Percentiles rank a stretch among this genome's conserved stretches.
These are phyloP conservation scores for Epichloe coenophiala DNA, from an alignment of 2,329 filamentous ascomycete genomes.

Conservation along the genomic window DNA sequence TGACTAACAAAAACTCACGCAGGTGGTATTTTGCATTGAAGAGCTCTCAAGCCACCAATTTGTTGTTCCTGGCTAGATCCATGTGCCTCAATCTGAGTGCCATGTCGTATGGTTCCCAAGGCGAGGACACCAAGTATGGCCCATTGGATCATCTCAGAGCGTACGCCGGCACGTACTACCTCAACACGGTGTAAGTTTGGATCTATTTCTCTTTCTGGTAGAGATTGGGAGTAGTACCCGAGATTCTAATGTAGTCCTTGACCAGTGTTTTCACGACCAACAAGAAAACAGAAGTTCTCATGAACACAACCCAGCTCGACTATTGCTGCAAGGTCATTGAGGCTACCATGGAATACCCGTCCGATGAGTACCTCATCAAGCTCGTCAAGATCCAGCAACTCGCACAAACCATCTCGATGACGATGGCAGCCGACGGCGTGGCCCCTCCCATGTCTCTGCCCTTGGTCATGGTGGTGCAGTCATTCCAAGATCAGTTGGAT, in stretches of 20 bases:
- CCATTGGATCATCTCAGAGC: conserved; percentile 32
- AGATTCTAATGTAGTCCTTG: background rate
- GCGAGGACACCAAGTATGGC: conserved; percentile 13
- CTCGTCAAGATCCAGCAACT: conserved; percentile 35
- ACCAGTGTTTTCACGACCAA: conserved; percentile 29
- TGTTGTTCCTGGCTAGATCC: conserved; percentile 34
- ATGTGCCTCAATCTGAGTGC: conserved; percentile 30
- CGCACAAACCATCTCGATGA: conserved; percentile 31
- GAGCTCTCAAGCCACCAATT: conserved; percentile 34
- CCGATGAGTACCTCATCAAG: conserved; percentile 30
- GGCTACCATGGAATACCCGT: conserved; percentile 26
- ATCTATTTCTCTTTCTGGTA: background rate
- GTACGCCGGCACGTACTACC: conserved; percentile 35
- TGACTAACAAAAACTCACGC: background rate
- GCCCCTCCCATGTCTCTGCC: conserved; percentile 24
- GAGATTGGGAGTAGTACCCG: too few relatives aligned
- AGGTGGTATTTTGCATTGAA: conserved; percentile 36
- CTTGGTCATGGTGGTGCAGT: conserved; percentile 26
- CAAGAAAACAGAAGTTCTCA: conserved; percentile 34
- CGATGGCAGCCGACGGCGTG: conserved; percentile 19
- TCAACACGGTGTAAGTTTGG: conserved; percentile 31
- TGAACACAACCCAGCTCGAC: conserved; percentile 31
- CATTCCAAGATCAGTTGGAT: conserved; percentile 30
- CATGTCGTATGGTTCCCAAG: conserved; percentile 13
- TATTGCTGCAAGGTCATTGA: conserved; percentile 29